A percentile compares a stretch with the other conserved stretches of the same genome.
phyloP scores from a whole-genome alignment of 805 yeast genomes.

The Candida gorgasii region DNA sequence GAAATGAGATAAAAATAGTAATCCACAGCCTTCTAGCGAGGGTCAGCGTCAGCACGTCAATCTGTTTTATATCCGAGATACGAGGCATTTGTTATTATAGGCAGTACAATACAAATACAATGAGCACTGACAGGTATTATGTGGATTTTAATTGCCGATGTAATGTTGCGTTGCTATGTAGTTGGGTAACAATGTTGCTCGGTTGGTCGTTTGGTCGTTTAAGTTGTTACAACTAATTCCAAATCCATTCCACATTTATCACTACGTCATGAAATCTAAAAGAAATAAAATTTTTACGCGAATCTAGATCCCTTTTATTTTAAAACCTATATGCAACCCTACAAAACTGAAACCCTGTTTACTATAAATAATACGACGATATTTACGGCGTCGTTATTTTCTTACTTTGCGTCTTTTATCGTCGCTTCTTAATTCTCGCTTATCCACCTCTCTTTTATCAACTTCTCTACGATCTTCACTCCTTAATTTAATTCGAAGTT shows the following conservation, averaged over 20 bases:
- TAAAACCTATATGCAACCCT: constrained; percentile 1
- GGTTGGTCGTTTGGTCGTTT: too few species aligned
- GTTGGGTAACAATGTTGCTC: too few species aligned
- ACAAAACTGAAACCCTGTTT: not conserved
- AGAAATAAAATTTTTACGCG: not conserved
- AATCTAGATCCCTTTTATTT: not conserved
- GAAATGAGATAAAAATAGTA: constrained; percentile 8
- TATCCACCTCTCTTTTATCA: not conserved
- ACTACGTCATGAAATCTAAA: not conserved
- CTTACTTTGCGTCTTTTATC: constrained; percentile 14
- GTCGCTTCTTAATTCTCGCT: constrained; percentile 12
- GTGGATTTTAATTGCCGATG: too few species aligned
- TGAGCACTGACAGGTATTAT: too few species aligned
- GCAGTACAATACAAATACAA: not conserved
- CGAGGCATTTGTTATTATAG: not conserved
- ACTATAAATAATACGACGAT: not conserved
- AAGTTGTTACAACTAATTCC: too few species aligned
- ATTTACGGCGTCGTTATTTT: not conserved
- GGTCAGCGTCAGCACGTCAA: not conserved
- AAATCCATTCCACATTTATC: too few species aligned
- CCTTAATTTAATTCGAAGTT: constrained; percentile 13
- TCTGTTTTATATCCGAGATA: not conserved
- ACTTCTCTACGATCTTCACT: constrained; percentile 15
- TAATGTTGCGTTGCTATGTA: too few species aligned
- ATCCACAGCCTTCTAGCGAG: constrained; percentile 6